Conservation (phyloP, 257 asterid species). For the Ligustrum vulgare region DNA sequence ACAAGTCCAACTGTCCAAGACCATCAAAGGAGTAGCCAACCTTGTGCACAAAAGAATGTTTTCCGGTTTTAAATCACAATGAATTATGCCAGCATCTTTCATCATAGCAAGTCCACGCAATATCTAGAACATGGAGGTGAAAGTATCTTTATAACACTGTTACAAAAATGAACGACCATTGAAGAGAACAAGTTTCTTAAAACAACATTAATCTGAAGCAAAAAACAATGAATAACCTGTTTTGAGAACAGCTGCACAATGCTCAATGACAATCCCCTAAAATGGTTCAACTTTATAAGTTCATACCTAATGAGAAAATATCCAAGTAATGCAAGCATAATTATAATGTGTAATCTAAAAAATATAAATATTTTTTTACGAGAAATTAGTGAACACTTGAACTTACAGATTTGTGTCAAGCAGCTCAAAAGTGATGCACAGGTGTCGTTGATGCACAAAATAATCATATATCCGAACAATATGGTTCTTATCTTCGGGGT, state of each 20-base stretch:
- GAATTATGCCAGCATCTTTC: slow-evolving; percentile 96
- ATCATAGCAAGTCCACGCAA: slow-evolving; percentile 87
- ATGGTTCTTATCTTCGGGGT: slow-evolving; percentile 99
- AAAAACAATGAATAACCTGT: slow-evolving; percentile 60
- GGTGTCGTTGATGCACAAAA: slow-evolving; percentile 81
- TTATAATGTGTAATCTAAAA: slow-evolving; percentile 22
- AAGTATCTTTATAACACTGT: slow-evolving; percentile 25
- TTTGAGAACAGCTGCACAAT: slow-evolving; percentile 94
- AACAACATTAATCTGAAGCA: slow-evolving; percentile 20
- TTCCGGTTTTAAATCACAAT: slow-evolving; percentile 98
- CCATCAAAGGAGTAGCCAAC: slow-evolving; percentile 49
- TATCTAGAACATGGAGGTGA: slow-evolving; percentile 48
- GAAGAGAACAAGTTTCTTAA: slow-evolving; percentile 24
- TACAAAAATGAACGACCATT: slow-evolving; percentile 19
- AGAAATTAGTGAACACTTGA: slow-evolving; percentile 8
- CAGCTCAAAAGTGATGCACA: slow-evolving; percentile 94
- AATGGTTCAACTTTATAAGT: slow-evolving; percentile 89
- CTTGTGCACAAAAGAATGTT: slow-evolving; percentile 92
- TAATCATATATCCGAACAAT: slow-evolving; percentile 95
- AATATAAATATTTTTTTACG: not conserved
- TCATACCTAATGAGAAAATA: slow-evolving; percentile 70
- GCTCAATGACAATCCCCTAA: slow-evolving; percentile 89
- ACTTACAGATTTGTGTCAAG: slow-evolving; percentile 95
- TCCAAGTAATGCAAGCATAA: slow-evolving; percentile 26
- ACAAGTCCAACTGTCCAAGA: slow-evolving; percentile 17